A percentile compares a stretch with the other conserved stretches of the same genome.
Conservation (phyloP, 1,284 basidiomycete species). For the Marasmius fiardii region DNA sequence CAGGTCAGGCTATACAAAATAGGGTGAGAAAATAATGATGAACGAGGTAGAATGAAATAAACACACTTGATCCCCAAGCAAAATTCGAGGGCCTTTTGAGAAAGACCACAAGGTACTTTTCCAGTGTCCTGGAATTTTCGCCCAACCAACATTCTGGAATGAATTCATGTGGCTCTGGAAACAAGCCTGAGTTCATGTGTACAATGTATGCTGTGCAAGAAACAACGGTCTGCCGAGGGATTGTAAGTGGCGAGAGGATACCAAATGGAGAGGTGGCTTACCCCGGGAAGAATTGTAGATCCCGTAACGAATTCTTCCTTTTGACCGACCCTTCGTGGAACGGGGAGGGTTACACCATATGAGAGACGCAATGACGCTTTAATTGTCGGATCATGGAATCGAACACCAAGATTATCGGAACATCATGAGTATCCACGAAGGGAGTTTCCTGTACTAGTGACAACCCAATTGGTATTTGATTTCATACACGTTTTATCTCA, state of each 20-base stretch:
- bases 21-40: not conserved
- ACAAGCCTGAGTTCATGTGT: constrained; percentile 7
- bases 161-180: constrained; percentile 6
- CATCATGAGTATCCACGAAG: too few relatives aligned
- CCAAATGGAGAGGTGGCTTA: not conserved
- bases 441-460: too few relatives aligned
- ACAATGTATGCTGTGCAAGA: constrained; percentile 4
- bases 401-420: too few relatives aligned
- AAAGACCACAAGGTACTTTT: constrained; percentile 7
- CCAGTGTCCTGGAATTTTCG: not conserved
- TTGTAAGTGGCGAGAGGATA: not conserved
- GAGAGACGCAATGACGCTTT: constrained; percentile 12
- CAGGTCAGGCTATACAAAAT: constrained; percentile 19
- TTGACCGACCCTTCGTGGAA: constrained; percentile 5
- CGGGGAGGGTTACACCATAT: constrained; percentile 5
- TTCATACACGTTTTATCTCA: too few relatives aligned
- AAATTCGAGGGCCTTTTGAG: constrained; percentile 9
- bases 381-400: constrained; percentile 9
- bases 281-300: constrained; percentile 5
- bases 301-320: constrained; percentile 2
- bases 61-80: constrained; percentile 1
- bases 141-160: constrained; percentile 10
- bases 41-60: too few relatives aligned
- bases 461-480: too few relatives aligned
- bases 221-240: constrained; percentile 6